Base-by-base conservation (phyloP, 163 green algal genomes). In the Chlorella variabilis region DNA sequence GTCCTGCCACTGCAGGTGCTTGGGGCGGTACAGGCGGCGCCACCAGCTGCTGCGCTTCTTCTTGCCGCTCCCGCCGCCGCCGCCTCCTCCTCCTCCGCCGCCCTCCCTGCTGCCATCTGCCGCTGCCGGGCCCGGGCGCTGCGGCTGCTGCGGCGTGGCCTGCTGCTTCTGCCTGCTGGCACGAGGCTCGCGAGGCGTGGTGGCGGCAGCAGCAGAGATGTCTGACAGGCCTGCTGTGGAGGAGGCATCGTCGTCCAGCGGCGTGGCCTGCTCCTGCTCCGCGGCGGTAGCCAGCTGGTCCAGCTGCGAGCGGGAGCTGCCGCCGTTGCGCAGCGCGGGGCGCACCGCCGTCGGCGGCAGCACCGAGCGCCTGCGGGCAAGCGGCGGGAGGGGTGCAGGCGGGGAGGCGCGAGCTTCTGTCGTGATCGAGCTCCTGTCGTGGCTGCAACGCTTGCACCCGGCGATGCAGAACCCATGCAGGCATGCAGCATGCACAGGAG, bases 311-410 rank as follows among this genome's bases (percentile, higher is more conserved):
- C 21, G 25, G 0, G 56, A 70, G 73, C 36, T 42, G 49, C 51
- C 65, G 54, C 48, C 34, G 49, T 48, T 71, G 42, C 49, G 61
- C 21, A 68, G 68, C 69, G 81, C 54, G 17, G 75, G 42, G 17
- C 67, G 68, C 61, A 90, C 83, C 2, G 76, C 80, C 3, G 76
- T 85, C 1, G 87, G 83, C 5, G 87, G 80, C 78, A 91, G 81
- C 42, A 90, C 76, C 51, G 88, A 77, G 3, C 83, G 80, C 71
- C 83, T 87, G 82, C 38, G 73, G 27, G 56, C 42, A 15, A 2
- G 31, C 38, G 38, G n/a, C n/a, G n/a, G n/a, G n/a, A n/a, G n/a
- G n/a, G n/a, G n/a, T n/a, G n/a, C n/a, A n/a, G n/a, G n/a, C n/a
- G n/a, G n/a, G n/a, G n/a, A n/a, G n/a, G n/a, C n/a, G n/a, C n/a